Conservation (phyloP, 2,329 filamentous ascomycete genomes). For the Colletotrichum ledebouriae region DNA sequence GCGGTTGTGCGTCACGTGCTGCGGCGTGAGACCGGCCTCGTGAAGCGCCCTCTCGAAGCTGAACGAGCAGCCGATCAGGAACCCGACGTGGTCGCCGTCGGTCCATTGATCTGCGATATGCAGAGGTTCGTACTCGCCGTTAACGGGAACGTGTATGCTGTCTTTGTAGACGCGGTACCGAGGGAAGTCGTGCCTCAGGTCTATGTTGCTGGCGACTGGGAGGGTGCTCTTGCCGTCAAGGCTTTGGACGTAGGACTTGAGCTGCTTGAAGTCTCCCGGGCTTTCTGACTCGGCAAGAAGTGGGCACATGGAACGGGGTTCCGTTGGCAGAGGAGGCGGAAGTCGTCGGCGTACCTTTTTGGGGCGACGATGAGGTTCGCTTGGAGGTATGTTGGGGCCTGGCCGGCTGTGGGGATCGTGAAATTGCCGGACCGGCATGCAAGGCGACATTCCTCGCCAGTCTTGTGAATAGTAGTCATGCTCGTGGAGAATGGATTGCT, state of each 20-base stretch:
- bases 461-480: constrained; percentile 41
- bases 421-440: constrained; percentile 57
- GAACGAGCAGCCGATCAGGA: constrained; percentile 74
- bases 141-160: constrained; percentile 50
- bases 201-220: constrained; percentile 55
- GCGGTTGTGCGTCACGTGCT: constrained; percentile 61
- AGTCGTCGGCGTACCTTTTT: constrained; percentile 68
- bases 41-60: constrained; percentile 72
- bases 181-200: constrained; percentile 70
- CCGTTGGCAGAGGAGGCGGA: constrained; percentile 68
- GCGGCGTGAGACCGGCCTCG: constrained; percentile 62
- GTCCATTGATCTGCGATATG: constrained; percentile 68
- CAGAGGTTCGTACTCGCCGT: constrained; percentile 47
- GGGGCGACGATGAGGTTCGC: constrained; percentile 74
- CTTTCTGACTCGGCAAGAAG: constrained; percentile 66
- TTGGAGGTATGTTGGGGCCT: constrained; percentile 69
- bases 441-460: constrained; percentile 57
- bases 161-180: constrained; percentile 70
- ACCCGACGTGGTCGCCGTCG: constrained; percentile 67
- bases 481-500: rapidly evolving
- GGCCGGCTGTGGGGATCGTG: constrained; percentile 63
- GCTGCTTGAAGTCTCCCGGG: constrained; percentile 56
- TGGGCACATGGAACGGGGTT: constrained; percentile 76
- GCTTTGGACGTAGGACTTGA: constrained; percentile 51
- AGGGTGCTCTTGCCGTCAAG: constrained; percentile 46